Evolutionary conservation across 2,329 filamentous ascomycete genomes (phyloP), one percentile per base, ranked within the genome.

Genomic region (Bipolaris gigantea): DNA sequence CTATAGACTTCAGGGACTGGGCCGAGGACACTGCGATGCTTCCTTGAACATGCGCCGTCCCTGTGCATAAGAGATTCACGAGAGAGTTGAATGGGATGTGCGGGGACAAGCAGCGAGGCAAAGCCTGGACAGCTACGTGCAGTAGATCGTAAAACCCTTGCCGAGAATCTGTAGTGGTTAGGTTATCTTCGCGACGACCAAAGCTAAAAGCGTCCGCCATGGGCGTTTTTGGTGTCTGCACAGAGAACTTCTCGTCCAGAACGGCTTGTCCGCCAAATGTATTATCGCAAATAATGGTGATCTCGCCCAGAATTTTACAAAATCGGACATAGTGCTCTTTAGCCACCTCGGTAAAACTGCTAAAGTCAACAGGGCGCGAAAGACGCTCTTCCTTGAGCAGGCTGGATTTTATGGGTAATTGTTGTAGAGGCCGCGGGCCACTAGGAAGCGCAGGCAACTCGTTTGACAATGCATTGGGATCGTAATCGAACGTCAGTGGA

Each of bases 201-300:
- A 99, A 97, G 61, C 89, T 93, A 73, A 99, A 99, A 0, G 92
- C 92, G 55, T 97, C 94, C 1, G 92, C 83, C 63, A 97, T 93
- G 1, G 95, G 94, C 0, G 94, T 99, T 74, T 97, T 97, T 0
- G 94, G 92, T 0, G 89, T 89, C 8, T 89, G 85, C 41, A 89
- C 87, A 56, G 84, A 89, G 71, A 97, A 96, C 70, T 97, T 97
- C 73, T 99, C 95, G 68, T 99, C 94, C 43, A 97, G 76, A 0
- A 91, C 90, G 30, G 93, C 94, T 76, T 99, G 94, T 0, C 94
- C 94, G 47, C 94, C 95, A 76, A 99, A 99, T 0, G 93, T 89
- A 65, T 96, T 94, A 73, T 99, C 94, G 74, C 94, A 99, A 32
- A 97, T 88, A 40, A 97, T 89, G 2, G 92, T 96, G 51, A 99